Base-by-base conservation (phyloP, 1,284 basidiomycete genomes). In the Fomes fomentarius region DNA sequence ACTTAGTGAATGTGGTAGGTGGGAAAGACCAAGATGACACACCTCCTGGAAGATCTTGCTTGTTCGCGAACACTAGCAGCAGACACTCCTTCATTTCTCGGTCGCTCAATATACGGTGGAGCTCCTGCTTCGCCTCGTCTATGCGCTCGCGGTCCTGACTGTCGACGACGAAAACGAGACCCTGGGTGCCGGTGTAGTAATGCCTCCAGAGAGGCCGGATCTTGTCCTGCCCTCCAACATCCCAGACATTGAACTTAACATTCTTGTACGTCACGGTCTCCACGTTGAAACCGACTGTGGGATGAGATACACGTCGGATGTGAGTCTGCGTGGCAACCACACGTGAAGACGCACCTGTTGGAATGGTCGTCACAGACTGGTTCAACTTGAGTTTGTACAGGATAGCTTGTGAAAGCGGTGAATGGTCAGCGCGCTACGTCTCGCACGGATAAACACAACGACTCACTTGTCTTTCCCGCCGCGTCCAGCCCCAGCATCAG, bases 181-280 rank as follows among this genome's bases (percentile, higher is more conserved):
- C 97, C 77, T 99, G 97, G 24, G 97, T 99, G 75, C 97, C 98
- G 62, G 97, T 98, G 83, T 88, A 85, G 82, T 98, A 98, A 75
- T 98, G 96, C 74, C 97, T 83, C 96, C 96, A 99, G 50, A 99
- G 80, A 43, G 97, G 97, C 60, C 97, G 83, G 68, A 98, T 98
- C 83, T 98, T 98, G 79, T 98, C 96, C 76, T 98, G 96, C 34
- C 96, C 97, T 72, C 97, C 97, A 54, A 99, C 97, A 73, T 99
- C 97, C 97, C 97, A 99, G 22, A 99, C 97, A 67, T 97, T 99
- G 82, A 99, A 99, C 71, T 96, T 97, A 70, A 99, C 96, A 68
- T 99, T 99, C 84, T 98, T 98, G 80, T 99, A 99, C 62, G 96
- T 97, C 62, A 99, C 97, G 11, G 97, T 99, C 79, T 99, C 97